Conservation (phyloP, 164 flowering plant genomes). For the Warburgia ugandensis region DNA sequence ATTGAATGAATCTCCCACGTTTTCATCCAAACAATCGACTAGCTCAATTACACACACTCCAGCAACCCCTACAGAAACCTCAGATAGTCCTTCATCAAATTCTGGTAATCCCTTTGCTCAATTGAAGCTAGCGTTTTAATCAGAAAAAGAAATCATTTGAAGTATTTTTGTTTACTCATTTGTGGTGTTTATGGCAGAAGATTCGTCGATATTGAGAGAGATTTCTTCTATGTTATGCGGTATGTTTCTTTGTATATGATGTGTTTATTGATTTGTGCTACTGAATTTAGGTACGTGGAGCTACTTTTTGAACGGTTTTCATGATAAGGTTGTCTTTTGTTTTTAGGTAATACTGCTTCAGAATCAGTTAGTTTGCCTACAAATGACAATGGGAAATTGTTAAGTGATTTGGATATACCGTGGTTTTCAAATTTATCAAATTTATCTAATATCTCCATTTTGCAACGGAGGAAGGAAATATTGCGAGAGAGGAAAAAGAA, state of each 20-base stretch:
- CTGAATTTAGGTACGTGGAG: background rate
- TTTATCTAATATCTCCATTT: conserved; percentile 4
- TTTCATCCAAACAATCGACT: background rate
- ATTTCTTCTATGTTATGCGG: conserved; percentile 33
- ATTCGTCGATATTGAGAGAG: conserved; percentile 6
- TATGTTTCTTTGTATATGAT: conserved; percentile 11
- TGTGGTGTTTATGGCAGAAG: conserved; percentile 11
- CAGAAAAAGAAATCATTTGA: background rate
- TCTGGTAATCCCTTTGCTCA: conserved; percentile 3
- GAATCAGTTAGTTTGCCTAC: conserved; percentile 12
- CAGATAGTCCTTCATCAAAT: background rate
- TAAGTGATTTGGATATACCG: conserved; percentile 28
- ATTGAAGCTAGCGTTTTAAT: background rate
- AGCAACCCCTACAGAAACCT: conserved; percentile 7
- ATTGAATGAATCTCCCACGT: conserved; percentile 2
- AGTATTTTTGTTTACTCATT: background rate
- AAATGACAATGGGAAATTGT: conserved; percentile 7
- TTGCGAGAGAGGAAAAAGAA: conserved; percentile 56
- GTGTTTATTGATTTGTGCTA: background rate
- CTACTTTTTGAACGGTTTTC: background rate
- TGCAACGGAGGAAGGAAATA: conserved; percentile 42
- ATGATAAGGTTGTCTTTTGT: background rate
- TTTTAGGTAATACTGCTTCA: conserved; percentile 9
- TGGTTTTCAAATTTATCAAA: conserved; percentile 26
- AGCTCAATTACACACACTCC: no score